Evolutionary conservation across 148 eudicot genomes (phyloP).

Genomic region (Spergularia marina): DNA sequence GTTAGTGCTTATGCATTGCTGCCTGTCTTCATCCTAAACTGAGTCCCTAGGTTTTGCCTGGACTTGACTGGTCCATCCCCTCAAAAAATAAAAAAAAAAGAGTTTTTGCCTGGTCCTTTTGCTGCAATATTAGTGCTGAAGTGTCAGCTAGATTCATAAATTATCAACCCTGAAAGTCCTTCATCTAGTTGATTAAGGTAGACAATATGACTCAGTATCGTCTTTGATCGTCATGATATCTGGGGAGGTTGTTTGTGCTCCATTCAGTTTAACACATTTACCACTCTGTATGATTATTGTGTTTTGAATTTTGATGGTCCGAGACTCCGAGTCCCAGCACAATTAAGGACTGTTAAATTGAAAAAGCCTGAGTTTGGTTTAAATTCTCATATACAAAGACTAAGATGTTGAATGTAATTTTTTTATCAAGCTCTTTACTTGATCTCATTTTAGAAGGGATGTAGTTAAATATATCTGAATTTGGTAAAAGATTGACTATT

Average conservation of each 20-base stretch:
- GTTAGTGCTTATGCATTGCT: neutral
- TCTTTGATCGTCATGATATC: neutral
- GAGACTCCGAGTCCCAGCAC: neutral
- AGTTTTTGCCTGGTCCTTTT: neutral
- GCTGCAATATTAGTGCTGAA: neutral
- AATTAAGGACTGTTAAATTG: neutral
- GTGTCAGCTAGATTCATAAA: neutral
- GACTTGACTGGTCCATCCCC: neutral
- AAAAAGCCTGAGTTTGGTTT: neutral
- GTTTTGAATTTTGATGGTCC: constrained; percentile 9
- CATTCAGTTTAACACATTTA: neutral
- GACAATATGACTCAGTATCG: neutral
- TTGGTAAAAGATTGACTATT: neutral
- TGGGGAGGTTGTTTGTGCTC: constrained; percentile 2
- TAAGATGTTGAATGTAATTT: neutral
- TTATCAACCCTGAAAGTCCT: neutral
- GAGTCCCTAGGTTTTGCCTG: constrained; percentile 12
- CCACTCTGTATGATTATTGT: neutral
- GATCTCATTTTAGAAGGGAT: neutral
- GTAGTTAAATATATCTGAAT: neutral
- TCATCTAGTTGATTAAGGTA: neutral
- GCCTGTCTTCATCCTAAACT: neutral
- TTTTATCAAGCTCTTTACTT: neutral
- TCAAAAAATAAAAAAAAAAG: too few species aligned
- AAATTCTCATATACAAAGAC: neutral